Percentiles rank a stretch among this genome's conserved stretches.
Evolutionary conservation across 352 stramenopile genomes (phyloP).

Genomic region (Phytophthora citrophthora): DNA sequence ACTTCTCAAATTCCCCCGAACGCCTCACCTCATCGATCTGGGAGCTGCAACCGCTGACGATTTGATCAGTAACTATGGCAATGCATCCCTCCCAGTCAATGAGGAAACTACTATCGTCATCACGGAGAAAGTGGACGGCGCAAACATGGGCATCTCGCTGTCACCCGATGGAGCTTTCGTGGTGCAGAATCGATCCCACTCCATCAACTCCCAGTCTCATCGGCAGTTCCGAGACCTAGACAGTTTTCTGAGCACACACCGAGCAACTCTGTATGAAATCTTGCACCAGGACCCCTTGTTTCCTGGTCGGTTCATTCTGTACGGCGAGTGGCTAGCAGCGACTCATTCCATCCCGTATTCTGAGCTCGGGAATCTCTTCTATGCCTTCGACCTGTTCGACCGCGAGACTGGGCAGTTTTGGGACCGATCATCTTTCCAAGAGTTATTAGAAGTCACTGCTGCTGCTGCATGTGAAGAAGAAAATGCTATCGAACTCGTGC

Average conservation of each 20-base stretch:
- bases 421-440: constrained; percentile 40
- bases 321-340: constrained; percentile 83
- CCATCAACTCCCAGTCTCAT: constrained; percentile 59
- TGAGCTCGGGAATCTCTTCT: constrained; percentile 64
- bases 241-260: constrained; percentile 54
- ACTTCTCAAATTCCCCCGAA: constrained; percentile 70
- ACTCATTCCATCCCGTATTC: constrained; percentile 87
- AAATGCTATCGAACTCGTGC: constrained; percentile 47
- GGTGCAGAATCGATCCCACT: constrained; percentile 83
- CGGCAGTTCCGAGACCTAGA: constrained; percentile 75
- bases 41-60: constrained; percentile 66
- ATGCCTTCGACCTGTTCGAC: constrained; percentile 87
- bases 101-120: constrained; percentile 47
- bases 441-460: constrained; percentile 30
- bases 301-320: constrained; percentile 76
- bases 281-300: constrained; percentile 58
- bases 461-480: constrained; percentile 11
- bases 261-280: constrained; percentile 46
- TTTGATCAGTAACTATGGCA: constrained; percentile 30
- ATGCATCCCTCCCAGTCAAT: constrained; percentile 3
- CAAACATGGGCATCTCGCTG: constrained; percentile 84
- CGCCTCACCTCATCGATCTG: constrained; percentile 61
- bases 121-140: constrained; percentile 88
- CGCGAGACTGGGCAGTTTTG: constrained; percentile 53
- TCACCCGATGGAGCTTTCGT: constrained; percentile 53